Evolutionary conservation across 2,329 filamentous ascomycete genomes (phyloP), one percentile per base, ranked within the genome.

Genomic region (Verticillium isaacii): DNA sequence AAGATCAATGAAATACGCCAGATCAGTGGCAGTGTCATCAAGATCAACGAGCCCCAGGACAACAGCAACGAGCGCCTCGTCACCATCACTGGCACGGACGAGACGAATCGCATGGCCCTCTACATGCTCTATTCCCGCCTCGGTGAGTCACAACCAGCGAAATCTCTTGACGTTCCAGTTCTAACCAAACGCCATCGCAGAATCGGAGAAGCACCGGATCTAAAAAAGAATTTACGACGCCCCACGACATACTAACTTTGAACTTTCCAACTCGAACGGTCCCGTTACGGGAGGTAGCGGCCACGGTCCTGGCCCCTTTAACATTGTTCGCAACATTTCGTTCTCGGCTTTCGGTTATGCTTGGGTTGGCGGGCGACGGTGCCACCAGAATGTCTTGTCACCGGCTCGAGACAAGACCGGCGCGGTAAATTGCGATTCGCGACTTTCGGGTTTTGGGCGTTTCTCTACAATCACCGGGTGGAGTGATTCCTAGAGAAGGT

Each of bases 1-100:
- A 99, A 99, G 85, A 99, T 99, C 83, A 99, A 99, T 74, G 95
- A 99, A 78, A 99, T 99, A 67, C 89, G 95, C 68, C 93, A 97
- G 75, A 88, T 99, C 70, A 96, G 91, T 75, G 95, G 94, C 68
- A 98, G 94, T 78, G 93, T 99, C 56, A 98, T 99, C 77, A 99
- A 99, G 83, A 99, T 99, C 83, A 98, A 99, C 74, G 95, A 99
- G 75, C 95, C 95, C 1, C 95, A 97, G 75, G 95, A 98, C 77
- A 98, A 96, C 79, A 98, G 92, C 83, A 99, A 98, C 72, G 95
- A 99, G 81, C 89, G 95, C 65, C 82, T 99, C 63, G 95, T 99
- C 62, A 99, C 95, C 17, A 96, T 99, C 69, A 97, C 95, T 2
- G 95, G 95, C 66, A 98, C 95, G 6, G 93, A 96, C 70, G 95